These are phyloP conservation scores for Lentinus tigrinus DNA, from an alignment of 768 basidiomycete species.

Conservation along the genomic window DNA sequence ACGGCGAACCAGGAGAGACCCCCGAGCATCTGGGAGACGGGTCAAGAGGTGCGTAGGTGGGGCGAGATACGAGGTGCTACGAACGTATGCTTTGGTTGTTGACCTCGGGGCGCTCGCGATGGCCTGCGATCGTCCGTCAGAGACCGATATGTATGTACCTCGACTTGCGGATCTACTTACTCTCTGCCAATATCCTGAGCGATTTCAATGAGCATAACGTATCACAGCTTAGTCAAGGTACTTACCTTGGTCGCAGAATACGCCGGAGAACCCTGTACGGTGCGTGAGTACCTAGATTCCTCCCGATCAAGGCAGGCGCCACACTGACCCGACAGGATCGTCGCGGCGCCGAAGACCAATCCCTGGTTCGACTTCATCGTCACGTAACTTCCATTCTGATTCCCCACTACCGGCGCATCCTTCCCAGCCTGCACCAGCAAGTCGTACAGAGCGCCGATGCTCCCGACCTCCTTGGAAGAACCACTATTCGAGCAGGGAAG, in stretches of 20 bases:
- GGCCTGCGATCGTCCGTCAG: conserved; percentile 32
- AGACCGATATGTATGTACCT: neutral
- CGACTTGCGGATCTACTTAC: conserved; percentile 26
- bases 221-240: neutral
- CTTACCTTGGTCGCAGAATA: conserved; percentile 51
- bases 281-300: conserved; percentile 23
- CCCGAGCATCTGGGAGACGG: conserved; percentile 45
- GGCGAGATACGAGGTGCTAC: conserved; percentile 9
- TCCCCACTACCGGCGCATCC: conserved; percentile 48
- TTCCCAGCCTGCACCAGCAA: conserved; percentile 45
- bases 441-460: conserved; percentile 42
- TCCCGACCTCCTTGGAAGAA: conserved; percentile 33
- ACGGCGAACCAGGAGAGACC: conserved; percentile 54
- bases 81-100: conserved; percentile 50
- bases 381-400: conserved; percentile 49
- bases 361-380: conserved; percentile 52
- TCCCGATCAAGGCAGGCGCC: conserved; percentile 42
- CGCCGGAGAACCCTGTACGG: conserved; percentile 42
- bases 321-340: conserved; percentile 22
- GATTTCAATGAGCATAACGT: neutral
- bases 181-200: conserved; percentile 52
- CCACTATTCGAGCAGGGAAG: conserved; percentile 12
- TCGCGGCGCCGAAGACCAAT: conserved; percentile 27
- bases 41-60: neutral
- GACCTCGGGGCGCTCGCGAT: conserved; percentile 51